Evolutionary conservation across 306 rosid species (phyloP).

Genomic region (Cucumis melo): DNA sequence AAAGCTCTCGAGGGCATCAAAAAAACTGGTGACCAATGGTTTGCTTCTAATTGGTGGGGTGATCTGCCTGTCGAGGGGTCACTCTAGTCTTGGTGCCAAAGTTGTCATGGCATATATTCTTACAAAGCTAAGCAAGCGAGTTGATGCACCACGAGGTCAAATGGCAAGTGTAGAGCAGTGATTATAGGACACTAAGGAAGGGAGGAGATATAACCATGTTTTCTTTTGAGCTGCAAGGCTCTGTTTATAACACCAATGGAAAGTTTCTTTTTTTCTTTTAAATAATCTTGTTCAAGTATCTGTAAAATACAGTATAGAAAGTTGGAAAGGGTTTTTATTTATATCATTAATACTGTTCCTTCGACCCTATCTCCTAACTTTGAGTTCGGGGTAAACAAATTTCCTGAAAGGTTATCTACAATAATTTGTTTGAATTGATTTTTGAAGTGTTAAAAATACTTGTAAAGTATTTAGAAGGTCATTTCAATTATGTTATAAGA

Average conservation of each 20-base stretch:
- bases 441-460: too few species aligned
- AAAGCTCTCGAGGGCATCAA: conserved; percentile 29
- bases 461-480: too few species aligned
- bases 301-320: neutral
- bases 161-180: neutral
- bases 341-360: neutral
- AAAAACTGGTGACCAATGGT: conserved; percentile 52
- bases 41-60: conserved; percentile 68
- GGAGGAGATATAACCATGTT: neutral
- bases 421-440: too few species aligned
- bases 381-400: neutral
- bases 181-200: neutral
- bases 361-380: neutral
- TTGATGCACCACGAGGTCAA: conserved; percentile 22
- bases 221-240: neutral
- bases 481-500: too few species aligned
- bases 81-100: conserved; percentile 80
- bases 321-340: neutral
- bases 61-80: conserved; percentile 59
- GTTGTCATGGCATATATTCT: conserved; percentile 64
- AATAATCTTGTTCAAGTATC: neutral
- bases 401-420: too few species aligned
- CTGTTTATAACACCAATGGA: neutral
- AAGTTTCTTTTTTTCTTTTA: neutral
- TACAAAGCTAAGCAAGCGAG: conserved; percentile 45